Percentiles rank a stretch among this genome's conserved stretches.
Evolutionary conservation across 169 alveolate genomes (phyloP).

Genomic region (Theileria sp.): DNA sequence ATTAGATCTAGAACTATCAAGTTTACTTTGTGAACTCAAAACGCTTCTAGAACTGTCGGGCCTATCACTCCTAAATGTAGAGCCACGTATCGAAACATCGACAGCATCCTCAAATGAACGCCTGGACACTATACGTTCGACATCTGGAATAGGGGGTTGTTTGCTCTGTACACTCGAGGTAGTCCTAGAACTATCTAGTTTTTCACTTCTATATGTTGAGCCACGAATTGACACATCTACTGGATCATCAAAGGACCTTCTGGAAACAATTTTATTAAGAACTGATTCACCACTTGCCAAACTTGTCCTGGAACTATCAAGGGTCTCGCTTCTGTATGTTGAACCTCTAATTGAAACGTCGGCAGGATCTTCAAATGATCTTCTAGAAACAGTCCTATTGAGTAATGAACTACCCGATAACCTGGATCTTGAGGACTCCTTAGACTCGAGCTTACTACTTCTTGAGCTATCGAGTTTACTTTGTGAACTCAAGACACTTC

Average conservation of each 20-base stretch:
- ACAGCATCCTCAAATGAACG: background rate
- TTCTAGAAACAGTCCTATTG: too few species aligned
- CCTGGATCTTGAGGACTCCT: too few species aligned
- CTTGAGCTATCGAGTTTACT: background rate
- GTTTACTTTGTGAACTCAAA: background rate
- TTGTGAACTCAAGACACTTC: background rate
- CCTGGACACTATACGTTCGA: background rate
- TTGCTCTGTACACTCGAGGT: background rate
- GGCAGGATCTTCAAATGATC: background rate
- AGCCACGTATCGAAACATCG: slow-evolving; percentile 1
- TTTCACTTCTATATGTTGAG: background rate
- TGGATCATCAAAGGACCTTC: slow-evolving; percentile 1
- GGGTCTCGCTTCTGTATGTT: background rate
- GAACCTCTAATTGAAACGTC: background rate
- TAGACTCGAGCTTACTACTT: background rate
- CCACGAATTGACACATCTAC: background rate
- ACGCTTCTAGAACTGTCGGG: background rate
- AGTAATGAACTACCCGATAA: too few species aligned
- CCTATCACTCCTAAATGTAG: background rate
- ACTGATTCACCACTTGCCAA: background rate
- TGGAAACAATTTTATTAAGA: background rate
- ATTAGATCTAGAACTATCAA: background rate
- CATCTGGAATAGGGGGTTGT: background rate
- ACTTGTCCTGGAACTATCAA: background rate
- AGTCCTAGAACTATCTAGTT: background rate